These are phyloP conservation scores for Saposhnikovia divaricata DNA, from an alignment of 129 eudicot genomes.

Conservation along the genomic window DNA sequence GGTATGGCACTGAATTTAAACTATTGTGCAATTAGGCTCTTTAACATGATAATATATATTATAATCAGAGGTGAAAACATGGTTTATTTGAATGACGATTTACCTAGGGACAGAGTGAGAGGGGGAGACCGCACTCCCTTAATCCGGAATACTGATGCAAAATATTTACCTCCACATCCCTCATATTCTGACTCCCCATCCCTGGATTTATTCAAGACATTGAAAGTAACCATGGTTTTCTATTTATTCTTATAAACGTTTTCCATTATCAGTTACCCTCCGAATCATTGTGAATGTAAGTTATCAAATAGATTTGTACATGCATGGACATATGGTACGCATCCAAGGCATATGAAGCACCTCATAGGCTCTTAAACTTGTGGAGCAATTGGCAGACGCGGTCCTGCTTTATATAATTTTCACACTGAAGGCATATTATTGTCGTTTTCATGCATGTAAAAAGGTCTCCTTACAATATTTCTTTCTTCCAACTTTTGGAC, in stretches of 20 bases:
- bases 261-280: not conserved
- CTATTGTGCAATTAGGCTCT: not conserved
- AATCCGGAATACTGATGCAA: not conserved
- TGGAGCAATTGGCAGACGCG: not conserved
- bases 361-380: not conserved
- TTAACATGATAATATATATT: not conserved
- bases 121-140: not conserved
- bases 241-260: no score
- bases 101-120: not conserved
- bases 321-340: not conserved
- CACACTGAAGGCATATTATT: not conserved
- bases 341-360: not conserved
- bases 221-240: no score
- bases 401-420: not conserved
- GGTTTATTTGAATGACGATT: not conserved
- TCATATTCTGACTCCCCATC: not conserved
- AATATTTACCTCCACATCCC: not conserved
- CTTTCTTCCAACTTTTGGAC: conserved; percentile 9
- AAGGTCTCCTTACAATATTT: not conserved
- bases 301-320: not conserved
- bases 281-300: not conserved
- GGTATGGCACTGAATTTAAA: not conserved
- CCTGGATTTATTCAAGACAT: no score
- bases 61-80: not conserved
- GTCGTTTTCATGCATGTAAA: not conserved